phyloP scores from a whole-genome alignment of 2,329 filamentous ascomycete species.

The Sarocladium oryzae region DNA sequence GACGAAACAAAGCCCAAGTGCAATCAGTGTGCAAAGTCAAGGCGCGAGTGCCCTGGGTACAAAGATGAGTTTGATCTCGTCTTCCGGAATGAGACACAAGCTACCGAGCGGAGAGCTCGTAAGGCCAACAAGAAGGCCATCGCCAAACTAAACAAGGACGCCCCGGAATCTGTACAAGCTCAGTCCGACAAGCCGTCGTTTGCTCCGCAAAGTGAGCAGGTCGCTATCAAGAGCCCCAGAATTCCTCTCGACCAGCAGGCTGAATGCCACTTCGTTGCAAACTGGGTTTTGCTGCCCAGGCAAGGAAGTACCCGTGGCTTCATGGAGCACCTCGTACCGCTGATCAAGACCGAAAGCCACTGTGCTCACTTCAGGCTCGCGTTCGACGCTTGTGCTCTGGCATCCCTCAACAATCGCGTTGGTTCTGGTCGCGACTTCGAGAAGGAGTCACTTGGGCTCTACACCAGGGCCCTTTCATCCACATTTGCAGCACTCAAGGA shows the following conservation, averaged over 20 bases:
- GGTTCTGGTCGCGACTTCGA: conserved; percentile 27
- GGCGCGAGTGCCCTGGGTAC: conserved; percentile 59
- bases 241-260: conserved; percentile 49
- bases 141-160: conserved; percentile 26
- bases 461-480: conserved; percentile 46
- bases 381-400: conserved; percentile 54
- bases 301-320: conserved; percentile 47
- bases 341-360: conserved; percentile 39
- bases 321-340: conserved; percentile 52
- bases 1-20: conserved; percentile 62
- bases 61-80: conserved; percentile 67
- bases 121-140: conserved; percentile 46
- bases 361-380: conserved; percentile 46
- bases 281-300: conserved; percentile 50
- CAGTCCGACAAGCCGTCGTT: conserved; percentile 4
- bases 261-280: conserved; percentile 53
- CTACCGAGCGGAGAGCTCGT: conserved; percentile 56
- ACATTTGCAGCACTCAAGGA: conserved; percentile 48
- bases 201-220: conserved; percentile 12
- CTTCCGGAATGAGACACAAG: conserved; percentile 66
- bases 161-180: background rate
- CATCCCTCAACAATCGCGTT: conserved; percentile 47
- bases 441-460: conserved; percentile 40
- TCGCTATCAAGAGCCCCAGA: conserved; percentile 12
- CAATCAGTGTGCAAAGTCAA: conserved; percentile 57